Conservation (phyloP, 768 basidiomycete genomes). For the Suillus lakei region DNA sequence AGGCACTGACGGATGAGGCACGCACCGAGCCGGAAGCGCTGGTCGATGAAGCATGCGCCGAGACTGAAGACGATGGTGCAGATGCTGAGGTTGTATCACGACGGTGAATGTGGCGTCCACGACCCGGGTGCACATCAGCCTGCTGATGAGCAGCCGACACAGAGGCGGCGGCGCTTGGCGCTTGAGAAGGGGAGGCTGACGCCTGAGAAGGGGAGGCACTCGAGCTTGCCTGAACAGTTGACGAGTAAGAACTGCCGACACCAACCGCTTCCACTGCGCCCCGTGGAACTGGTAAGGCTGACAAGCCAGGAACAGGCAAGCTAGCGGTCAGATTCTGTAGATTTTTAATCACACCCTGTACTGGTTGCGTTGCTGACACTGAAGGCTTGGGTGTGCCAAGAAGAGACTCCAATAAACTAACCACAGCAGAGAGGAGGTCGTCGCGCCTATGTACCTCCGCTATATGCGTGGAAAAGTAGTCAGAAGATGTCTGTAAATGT, state of each 20-base stretch:
- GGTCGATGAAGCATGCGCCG: background rate
- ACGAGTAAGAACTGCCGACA: background rate
- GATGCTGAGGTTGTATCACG: background rate
- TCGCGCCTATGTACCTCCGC: background rate
- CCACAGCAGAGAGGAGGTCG: background rate
- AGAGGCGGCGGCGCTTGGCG: background rate
- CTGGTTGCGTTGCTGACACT: background rate
- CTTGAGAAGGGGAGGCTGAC: background rate
- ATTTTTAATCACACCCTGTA: background rate
- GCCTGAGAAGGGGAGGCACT: background rate
- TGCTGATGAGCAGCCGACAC: background rate
- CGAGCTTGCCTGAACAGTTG: background rate
- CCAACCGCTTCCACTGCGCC: background rate
- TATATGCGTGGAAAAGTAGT: background rate
- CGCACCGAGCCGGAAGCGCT: background rate
- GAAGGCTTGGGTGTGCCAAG: background rate
- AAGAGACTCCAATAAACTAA: fast-evolving
- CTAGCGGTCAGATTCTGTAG: background rate
- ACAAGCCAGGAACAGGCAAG: background rate
- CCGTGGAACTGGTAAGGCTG: background rate
- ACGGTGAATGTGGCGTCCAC: background rate
- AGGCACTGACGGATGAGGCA: background rate
- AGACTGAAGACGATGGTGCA: background rate
- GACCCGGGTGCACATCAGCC: background rate
- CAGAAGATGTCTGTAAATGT: background rate